Conservation (phyloP, 768 basidiomycete genomes). For the Tricholoma matsutake region DNA sequence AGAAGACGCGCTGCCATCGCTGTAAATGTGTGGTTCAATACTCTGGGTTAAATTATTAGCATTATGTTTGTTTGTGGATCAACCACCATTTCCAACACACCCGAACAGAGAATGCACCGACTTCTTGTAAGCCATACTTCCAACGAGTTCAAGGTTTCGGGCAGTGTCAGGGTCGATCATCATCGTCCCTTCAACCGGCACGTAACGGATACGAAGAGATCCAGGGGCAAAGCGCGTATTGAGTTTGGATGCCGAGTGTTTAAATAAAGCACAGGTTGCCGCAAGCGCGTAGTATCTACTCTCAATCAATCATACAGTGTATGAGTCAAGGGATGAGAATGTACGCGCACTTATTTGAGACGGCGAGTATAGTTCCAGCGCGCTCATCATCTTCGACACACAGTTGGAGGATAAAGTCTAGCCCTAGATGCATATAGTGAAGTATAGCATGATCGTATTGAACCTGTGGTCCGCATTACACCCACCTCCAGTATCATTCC, state of each 20-base stretch:
- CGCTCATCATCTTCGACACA: constrained; percentile 80
- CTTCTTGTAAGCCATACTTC: constrained; percentile 65
- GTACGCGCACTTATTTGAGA: constrained; percentile 71
- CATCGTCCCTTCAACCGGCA: constrained; percentile 88
- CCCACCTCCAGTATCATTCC: constrained; percentile 79
- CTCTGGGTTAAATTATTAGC: constrained; percentile 32
- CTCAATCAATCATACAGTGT: not conserved
- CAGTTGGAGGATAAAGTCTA: constrained; percentile 75
- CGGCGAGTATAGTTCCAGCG: constrained; percentile 74
- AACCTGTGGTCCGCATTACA: not conserved
- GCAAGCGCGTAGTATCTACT: constrained; percentile 85
- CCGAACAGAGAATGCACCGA: constrained; percentile 77
- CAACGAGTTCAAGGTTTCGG: constrained; percentile 85
- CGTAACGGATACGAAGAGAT: constrained; percentile 73
- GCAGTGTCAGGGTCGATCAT: constrained; percentile 91
- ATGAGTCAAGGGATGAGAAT: not conserved
- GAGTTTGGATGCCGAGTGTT: constrained; percentile 68
- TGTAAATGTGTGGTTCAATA: constrained; percentile 80
- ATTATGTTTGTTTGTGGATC: not conserved
- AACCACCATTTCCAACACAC: constrained; percentile 37
- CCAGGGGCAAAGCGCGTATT: constrained; percentile 67
- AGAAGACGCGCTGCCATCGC: constrained; percentile 87
- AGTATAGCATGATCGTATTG: not conserved
- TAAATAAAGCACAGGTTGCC: constrained; percentile 84
- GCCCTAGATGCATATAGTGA: constrained; percentile 41